These are phyloP conservation scores for Capsicum rhomboideum DNA, from an alignment of 257 asterid genomes.

Conservation along the genomic window DNA sequence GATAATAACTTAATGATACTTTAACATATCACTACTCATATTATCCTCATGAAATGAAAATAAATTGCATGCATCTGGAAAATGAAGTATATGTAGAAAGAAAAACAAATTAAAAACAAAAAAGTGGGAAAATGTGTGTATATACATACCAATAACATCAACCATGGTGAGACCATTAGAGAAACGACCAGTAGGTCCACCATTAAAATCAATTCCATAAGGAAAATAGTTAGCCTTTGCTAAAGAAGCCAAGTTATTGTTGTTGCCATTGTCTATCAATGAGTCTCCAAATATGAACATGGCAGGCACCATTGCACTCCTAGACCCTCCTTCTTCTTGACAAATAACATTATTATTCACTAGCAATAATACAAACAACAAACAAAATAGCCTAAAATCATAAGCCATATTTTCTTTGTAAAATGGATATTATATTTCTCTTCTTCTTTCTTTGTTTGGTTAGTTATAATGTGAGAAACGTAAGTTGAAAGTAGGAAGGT, in stretches of 20 bases:
- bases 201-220: conserved; percentile 80
- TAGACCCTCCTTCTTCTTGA: neutral
- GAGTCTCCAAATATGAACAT: conserved; percentile 90
- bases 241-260: conserved; percentile 58
- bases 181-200: conserved; percentile 84
- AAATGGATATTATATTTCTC: neutral
- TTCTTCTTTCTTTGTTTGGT: too few relatives aligned
- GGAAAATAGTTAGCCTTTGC: conserved; percentile 89
- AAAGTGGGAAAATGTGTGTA: neutral
- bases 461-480: neutral
- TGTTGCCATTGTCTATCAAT: conserved; percentile 82
- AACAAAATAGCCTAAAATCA: neutral
- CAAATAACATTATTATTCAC: neutral
- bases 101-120: neutral
- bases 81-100: too few relatives aligned
- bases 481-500: neutral
- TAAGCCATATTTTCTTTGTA: neutral
- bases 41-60: too few relatives aligned
- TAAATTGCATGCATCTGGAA: too few relatives aligned
- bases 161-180: conserved; percentile 86
- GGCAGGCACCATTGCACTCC: conserved; percentile 50
- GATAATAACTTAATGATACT: neutral
- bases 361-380: conserved; percentile 9
- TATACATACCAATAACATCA: conserved; percentile 50
- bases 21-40: neutral